Evolutionary conservation across 306 rosid genomes (phyloP).

Genomic region (Luffa acutangula): DNA sequence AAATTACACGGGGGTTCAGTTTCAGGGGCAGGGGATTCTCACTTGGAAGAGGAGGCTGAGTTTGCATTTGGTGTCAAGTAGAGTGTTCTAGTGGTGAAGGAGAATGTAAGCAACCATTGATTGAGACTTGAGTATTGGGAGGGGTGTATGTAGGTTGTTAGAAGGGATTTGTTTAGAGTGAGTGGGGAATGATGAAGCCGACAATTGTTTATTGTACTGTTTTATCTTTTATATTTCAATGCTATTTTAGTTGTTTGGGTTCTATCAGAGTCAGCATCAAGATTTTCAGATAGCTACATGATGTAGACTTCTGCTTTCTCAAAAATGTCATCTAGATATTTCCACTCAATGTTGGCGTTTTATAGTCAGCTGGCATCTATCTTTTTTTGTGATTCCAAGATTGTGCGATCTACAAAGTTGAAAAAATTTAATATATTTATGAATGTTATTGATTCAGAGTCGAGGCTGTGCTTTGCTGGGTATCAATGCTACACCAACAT

Average conservation of each 20-base stretch:
- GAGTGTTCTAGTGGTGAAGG: too few relatives aligned
- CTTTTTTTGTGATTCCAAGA: neutral
- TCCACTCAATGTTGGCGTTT: neutral
- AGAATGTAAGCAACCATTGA: too few relatives aligned
- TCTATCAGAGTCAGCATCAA: neutral
- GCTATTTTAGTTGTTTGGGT: neutral
- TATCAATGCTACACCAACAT: slow-evolving; percentile 63
- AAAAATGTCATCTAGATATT: neutral
- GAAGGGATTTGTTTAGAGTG: too few relatives aligned
- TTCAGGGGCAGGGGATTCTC: too few relatives aligned
- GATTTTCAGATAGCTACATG: too few relatives aligned
- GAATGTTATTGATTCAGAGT: slow-evolving; percentile 30
- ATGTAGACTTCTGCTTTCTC: neutral
- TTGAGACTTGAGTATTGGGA: too few relatives aligned
- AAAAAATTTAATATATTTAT: neutral
- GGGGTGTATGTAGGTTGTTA: too few relatives aligned
- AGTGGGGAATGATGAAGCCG: too few relatives aligned
- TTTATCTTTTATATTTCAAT: neutral
- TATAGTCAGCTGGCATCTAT: neutral
- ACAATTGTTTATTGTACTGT: neutral
- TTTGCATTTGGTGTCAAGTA: too few relatives aligned
- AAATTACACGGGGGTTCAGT: too few relatives aligned
- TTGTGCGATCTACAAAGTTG: neutral
- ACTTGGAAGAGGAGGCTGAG: too few relatives aligned
- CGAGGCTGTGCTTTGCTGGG: slow-evolving; percentile 74